Percentiles rank a stretch among this genome's conserved stretches.
phyloP scores from a whole-genome alignment of 768 basidiomycete species.

The Favolaschia claudopus region DNA sequence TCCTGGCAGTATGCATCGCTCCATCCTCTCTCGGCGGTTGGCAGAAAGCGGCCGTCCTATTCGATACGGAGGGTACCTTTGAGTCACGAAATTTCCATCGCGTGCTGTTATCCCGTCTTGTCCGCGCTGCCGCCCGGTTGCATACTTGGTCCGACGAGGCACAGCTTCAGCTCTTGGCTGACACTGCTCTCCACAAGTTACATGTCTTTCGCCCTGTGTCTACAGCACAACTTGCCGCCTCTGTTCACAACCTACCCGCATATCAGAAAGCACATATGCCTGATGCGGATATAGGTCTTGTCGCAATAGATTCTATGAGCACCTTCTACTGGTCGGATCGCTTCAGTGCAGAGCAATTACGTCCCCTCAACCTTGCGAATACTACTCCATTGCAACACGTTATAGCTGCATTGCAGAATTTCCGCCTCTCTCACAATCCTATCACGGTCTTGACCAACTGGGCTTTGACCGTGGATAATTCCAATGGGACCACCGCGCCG shows the following conservation, averaged over 20 bases:
- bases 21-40: conserved; percentile 58
- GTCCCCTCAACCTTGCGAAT: conserved; percentile 27
- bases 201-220: conserved; percentile 77
- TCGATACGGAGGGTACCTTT: conserved; percentile 77
- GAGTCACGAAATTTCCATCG: conserved; percentile 59
- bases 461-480: conserved; percentile 49
- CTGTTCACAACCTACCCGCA: conserved; percentile 62
- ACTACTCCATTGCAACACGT: conserved; percentile 54
- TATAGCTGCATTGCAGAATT: conserved; percentile 51
- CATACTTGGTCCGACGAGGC: conserved; percentile 23
- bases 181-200: conserved; percentile 56
- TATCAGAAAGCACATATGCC: conserved; percentile 60
- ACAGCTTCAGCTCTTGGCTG: conserved; percentile 41
- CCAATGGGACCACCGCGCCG: conserved; percentile 33
- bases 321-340: conserved; percentile 83
- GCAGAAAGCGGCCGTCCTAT: conserved; percentile 69
- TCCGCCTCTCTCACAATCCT: conserved; percentile 58
- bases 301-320: conserved; percentile 80
- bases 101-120: conserved; percentile 58
- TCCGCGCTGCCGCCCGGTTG: conserved; percentile 36
- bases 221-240: conserved; percentile 71
- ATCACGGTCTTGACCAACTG: conserved; percentile 69
- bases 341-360: conserved; percentile 64
- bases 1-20: conserved; percentile 64
- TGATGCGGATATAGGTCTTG: conserved; percentile 63